Base-by-base conservation (phyloP, 257 asterid genomes). In the Nicotiana benthamiana region DNA sequence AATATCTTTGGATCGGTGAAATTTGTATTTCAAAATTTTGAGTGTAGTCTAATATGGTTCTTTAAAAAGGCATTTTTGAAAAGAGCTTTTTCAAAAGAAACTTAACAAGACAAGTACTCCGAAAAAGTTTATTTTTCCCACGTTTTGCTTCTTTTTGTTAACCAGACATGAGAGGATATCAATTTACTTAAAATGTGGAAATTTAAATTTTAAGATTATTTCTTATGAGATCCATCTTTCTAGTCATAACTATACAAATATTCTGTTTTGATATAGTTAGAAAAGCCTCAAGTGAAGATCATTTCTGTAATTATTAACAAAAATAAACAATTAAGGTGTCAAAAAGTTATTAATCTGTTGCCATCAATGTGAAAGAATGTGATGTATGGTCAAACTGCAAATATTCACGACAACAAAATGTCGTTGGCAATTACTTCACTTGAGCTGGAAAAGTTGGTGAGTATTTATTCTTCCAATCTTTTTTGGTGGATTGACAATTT, bases 401-500 rank as follows among this genome's bases (percentile, higher is more conserved):
- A 26, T 27, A 32, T 20, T 79, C 16, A 53, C 48, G 65, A 64
- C 59, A 30, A 22, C 1, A 36, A 22, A 40, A 36, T 40, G 3
- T 16, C 7, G 66, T 32, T 63, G 48, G 72, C 70, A 82, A 62
- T 82, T 75, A 75, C 51, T 75, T 18, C 52, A 22, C 66, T 28
- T 10, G 60, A 40, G 79, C 32, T 53, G 15, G 51, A 76, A 63
- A 30, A 18, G 84, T 74, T 81, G 65, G 83, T 54, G 27, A 64
- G 66, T 68, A 77, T 64, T 77, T 27, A 13, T 65, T 32, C 36
- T 63, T 63, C 72, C 43, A 9, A 9, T 3, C 46, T 75, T 16
- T 46, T 59, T 74, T 46, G 83, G 64, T 67, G 48, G 27, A 67
- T 15, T 8, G 63, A 27, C 13, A 26, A 57, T 3, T 22, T 26